Percentiles rank a stretch among this genome's conserved stretches.
Conservation (phyloP, 106 monocot species). For the Dendrobium nobile region DNA sequence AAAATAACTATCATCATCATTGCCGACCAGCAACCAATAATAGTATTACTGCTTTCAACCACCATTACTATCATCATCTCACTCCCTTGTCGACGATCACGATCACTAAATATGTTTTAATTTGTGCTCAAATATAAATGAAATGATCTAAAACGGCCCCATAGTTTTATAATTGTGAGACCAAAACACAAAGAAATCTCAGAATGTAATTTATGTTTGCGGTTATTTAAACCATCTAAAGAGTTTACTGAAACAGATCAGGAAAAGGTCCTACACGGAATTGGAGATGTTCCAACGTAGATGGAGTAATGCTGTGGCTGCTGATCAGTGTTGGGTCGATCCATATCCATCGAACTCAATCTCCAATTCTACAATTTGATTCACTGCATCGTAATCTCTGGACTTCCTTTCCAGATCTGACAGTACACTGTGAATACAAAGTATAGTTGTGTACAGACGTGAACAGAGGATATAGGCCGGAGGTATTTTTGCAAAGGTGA, state of each 20-base stretch:
- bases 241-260: slow-evolving; percentile 6
- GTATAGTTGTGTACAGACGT: neutral
- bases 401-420: too few species aligned
- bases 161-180: too few species aligned
- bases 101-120: too few species aligned
- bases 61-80: too few species aligned
- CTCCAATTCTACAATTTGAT: neutral
- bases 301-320: slow-evolving; percentile 28
- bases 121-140: too few species aligned
- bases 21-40: too few species aligned
- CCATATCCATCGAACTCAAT: slow-evolving; percentile 17
- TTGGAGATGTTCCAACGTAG: slow-evolving; percentile 26
- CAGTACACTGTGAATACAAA: neutral
- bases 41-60: too few species aligned
- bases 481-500: neutral
- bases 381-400: neutral
- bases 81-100: too few species aligned
- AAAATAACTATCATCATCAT: too few species aligned
- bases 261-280: slow-evolving; percentile 28
- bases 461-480: neutral
- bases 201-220: neutral
- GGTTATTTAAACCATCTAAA: too few species aligned
- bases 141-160: too few species aligned
- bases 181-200: neutral
- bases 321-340: slow-evolving; percentile 37